Base-by-base conservation (phyloP, 2,329 filamentous ascomycete species). In the Periglandula ipomoeae region DNA sequence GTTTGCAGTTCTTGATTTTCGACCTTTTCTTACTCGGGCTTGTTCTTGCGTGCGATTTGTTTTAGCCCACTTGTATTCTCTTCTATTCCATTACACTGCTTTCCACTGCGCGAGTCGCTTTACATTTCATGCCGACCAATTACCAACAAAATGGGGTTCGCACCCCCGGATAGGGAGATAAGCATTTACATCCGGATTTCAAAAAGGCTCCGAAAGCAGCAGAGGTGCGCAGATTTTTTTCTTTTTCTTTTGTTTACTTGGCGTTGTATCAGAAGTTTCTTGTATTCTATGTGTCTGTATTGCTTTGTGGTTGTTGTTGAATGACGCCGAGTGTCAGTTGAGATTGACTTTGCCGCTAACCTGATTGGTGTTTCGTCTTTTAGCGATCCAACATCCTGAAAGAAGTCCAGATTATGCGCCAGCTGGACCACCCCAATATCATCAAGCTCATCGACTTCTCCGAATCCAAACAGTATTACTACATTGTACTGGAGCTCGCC, bases 331-430 rank as follows among this genome's bases (percentile, higher is more conserved):
- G 22, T 32, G 24, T 23, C 20, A 20, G 19, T 35, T 15, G 24
- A 34, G 27, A 41, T 13, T 5, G 19, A 30, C 32, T 19, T 23
- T 22, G 23, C 20, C n/a, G 40, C 38, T 48, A 38, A 50, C 26
- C n/a, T 46, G 39, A 54, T 46, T 39, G 37, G 55, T 17, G 44
- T 23, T 38, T 42, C 19, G 40, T 17, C 19, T n/a, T 46, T 7
- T 66, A 98, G 93, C 81, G 93, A 70, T 88, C 91, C 55, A 98
- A 97, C 62, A 97, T 98, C 56, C 73, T 98, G 53, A 98, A 98
- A 70, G 93, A 98, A 68, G 93, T 98, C 13, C 88, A 95, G 61
- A 98, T 98, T 58, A 98, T 98, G 91, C 88, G 90, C 55, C 87
- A 94, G 61, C 76, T 98, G 43, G 89, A 97, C 56, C 93, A 98